phyloP scores from a whole-genome alignment of 148 eudicot genomes.

The Simmondsia chinensis region DNA sequence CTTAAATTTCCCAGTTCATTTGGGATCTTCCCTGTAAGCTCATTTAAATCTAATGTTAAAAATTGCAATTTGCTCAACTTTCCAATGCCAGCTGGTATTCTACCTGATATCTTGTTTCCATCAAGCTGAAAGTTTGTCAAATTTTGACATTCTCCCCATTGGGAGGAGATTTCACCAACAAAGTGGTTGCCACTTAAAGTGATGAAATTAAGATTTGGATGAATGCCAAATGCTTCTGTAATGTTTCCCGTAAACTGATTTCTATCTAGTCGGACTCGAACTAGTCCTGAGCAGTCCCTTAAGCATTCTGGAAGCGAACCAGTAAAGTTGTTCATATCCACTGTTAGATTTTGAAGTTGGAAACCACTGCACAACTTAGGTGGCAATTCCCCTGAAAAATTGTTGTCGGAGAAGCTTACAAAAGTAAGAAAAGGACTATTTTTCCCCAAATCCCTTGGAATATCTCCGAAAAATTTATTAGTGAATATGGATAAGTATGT shows the following conservation, averaged over 20 bases:
- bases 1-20: slow-evolving; percentile 32
- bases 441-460: slow-evolving; percentile 22
- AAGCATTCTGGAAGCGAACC: slow-evolving; percentile 21
- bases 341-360: slow-evolving; percentile 9
- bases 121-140: slow-evolving; percentile 11
- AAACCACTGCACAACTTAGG: slow-evolving; percentile 15
- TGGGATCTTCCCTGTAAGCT: slow-evolving; percentile 44
- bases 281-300: slow-evolving; percentile 12
- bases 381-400: slow-evolving; percentile 20
- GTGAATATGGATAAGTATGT: slow-evolving; percentile 6
- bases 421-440: slow-evolving; percentile 2
- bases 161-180: slow-evolving; percentile 11
- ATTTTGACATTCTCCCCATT: slow-evolving; percentile 19
- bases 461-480: slow-evolving; percentile 15
- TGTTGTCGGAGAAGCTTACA: slow-evolving; percentile 11
- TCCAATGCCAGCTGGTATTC: slow-evolving; percentile 7
- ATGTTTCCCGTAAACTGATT: slow-evolving; percentile 24
- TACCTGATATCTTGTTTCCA: slow-evolving; percentile 11
- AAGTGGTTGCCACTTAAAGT: slow-evolving; percentile 21
- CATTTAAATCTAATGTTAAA: slow-evolving; percentile 22
- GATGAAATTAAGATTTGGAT: slow-evolving; percentile 17
- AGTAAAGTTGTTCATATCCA: slow-evolving; percentile 10
- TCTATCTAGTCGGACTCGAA: slow-evolving; percentile 16
- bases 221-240: slow-evolving; percentile 17
- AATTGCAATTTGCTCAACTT: slow-evolving; percentile 2